Evolutionary conservation across 208 protist genomes (phyloP), one percentile per base, ranked within the genome.

Genomic region (Phytomonas francai): DNA sequence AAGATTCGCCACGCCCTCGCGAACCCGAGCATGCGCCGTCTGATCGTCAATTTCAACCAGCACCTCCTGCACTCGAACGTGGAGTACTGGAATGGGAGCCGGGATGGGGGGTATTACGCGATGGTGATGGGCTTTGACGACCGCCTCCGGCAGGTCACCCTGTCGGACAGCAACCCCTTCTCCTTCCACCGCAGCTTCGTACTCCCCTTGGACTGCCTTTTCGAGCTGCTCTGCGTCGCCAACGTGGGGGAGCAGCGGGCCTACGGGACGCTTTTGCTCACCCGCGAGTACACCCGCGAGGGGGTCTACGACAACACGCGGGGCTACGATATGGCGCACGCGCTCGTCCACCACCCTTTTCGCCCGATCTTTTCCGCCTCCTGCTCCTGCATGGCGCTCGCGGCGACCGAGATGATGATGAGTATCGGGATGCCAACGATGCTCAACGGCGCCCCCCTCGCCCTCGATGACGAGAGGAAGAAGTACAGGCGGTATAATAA

Each of bases 321-420:
- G 63, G 87, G 85, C 25, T 93, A 90, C 76, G 89, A 94, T 71
- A 84, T 93, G 77, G 77, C 78, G 14, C 87, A 93, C 73, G 77
- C 85, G 19, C 72, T 91, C 3, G 85, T 95, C 59, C 81, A 93
- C 68, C 91, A 97, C 76, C 91, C 91, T 12, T 97, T 97, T 73
- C 91, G 87, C 71, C 88, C 83, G 34, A 92, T 85, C 60, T 85
- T 97, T 45, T 93, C 87, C 45, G 71, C 91, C 28, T 65, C 75
- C 28, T 89, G 81, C 75, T 73, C 79, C 29, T 92, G 86, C 75
- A 64, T 95, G 22, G 88, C 91, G 32, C 81, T 97, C n/a, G 87
- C 90, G 28, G 80, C 87, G 64, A 92, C 91, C 34, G 85, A 95
- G 77, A 92, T 97, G 87, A 83, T 85, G 81, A 74, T 79, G 71